Evolutionary conservation across 257 asterid genomes (phyloP).

Genomic region (Solanum lycopersicoides): DNA sequence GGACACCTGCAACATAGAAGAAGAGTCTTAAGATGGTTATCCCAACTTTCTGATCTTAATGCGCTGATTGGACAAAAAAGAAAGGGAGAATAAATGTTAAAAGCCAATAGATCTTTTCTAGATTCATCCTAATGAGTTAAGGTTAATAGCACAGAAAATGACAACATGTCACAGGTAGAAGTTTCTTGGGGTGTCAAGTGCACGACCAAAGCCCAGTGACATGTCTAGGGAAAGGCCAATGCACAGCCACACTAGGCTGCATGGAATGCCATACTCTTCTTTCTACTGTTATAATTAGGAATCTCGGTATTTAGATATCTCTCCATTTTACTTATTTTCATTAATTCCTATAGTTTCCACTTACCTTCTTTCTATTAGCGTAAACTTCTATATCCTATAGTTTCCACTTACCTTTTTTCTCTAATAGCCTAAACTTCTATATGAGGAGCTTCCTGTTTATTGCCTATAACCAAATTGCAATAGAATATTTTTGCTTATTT

Average conservation of each 20-base stretch:
- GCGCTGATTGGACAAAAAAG: neutral
- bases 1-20: slow-evolving; percentile 55
- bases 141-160: neutral
- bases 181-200: neutral
- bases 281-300: neutral
- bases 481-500: neutral
- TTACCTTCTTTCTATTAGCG: neutral
- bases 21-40: neutral
- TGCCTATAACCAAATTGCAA: neutral
- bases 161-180: neutral
- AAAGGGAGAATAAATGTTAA: neutral
- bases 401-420: neutral
- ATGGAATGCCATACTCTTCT: neutral
- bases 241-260: neutral
- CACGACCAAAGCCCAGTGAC: neutral
- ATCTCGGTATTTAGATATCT: neutral
- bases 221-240: neutral
- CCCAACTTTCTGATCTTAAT: neutral
- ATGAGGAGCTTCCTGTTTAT: neutral
- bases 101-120: neutral
- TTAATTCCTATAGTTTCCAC: neutral
- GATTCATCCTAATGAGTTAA: neutral
- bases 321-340: neutral
- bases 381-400: no score
- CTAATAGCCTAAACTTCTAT: neutral